Conservation (phyloP, 192 early-diverging fungal species). For the Backusella psychrophila region DNA sequence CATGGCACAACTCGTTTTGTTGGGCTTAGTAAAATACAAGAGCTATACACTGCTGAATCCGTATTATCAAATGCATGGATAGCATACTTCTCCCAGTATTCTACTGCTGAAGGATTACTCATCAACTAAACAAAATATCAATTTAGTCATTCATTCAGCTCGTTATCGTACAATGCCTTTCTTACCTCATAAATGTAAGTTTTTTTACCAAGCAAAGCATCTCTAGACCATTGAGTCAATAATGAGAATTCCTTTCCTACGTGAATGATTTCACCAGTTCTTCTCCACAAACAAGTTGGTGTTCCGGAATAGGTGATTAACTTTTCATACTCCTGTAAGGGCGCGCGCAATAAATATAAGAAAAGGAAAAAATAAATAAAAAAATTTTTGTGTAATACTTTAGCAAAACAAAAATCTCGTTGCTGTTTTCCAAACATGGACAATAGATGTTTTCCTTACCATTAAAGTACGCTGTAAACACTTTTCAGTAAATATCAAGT, state of each 20-base stretch:
- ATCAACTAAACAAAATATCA: constrained; percentile 61
- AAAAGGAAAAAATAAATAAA: not conserved
- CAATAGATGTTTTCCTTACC: constrained; percentile 37
- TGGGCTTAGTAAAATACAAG: constrained; percentile 77
- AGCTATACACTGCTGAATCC: constrained; percentile 86
- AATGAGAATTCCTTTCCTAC: constrained; percentile 97
- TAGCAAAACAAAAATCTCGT: not conserved
- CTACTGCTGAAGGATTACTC: constrained; percentile 87
- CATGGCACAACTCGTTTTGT: constrained; percentile 72
- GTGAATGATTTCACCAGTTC: constrained; percentile 91
- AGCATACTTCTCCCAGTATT: constrained; percentile 95
- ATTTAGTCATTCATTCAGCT: not conserved
- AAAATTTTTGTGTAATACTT: not conserved
- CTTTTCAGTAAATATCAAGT: constrained; percentile 94
- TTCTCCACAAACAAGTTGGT: constrained; percentile 93
- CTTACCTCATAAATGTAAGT: constrained; percentile 79
- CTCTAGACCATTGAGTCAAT: constrained; percentile 88
- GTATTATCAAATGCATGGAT: constrained; percentile 91
- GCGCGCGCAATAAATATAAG: not conserved
- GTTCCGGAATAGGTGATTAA: constrained; percentile 93
- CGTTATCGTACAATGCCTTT: not conserved
- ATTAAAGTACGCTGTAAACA: constrained; percentile 91
- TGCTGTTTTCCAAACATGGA: not conserved
- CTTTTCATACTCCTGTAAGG: constrained; percentile 84
- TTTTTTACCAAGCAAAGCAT: constrained; percentile 74